Evolutionary conservation across 208 protist genomes (phyloP).

Genomic region (Novymonas esmeraldas): DNA sequence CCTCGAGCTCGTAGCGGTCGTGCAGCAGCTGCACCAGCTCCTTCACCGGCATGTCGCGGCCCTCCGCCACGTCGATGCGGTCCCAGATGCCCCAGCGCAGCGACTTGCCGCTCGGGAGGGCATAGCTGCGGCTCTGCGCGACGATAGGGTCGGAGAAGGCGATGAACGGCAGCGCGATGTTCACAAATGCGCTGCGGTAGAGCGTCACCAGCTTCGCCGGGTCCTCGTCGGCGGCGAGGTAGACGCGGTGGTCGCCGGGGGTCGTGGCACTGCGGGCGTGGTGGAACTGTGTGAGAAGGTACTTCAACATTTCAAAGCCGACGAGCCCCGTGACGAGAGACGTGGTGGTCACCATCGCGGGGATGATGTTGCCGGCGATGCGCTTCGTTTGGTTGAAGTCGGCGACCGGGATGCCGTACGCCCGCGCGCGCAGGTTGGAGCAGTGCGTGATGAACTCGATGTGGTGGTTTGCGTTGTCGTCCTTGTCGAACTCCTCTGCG

Average conservation of each 20-base stretch:
- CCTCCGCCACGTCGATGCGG: slow-evolving; percentile 95
- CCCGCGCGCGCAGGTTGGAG: slow-evolving; percentile 93
- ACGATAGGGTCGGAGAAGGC: slow-evolving; percentile 96
- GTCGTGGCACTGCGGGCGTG: slow-evolving; percentile 16
- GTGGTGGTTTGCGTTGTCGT: slow-evolving; percentile 94
- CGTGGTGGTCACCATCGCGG: slow-evolving; percentile 99
- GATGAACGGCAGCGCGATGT: slow-evolving; percentile 97
- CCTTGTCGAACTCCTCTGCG: slow-evolving; percentile 94
- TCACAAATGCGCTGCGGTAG: slow-evolving; percentile 97
- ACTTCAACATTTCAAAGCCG: slow-evolving; percentile 97
- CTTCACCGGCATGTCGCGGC: slow-evolving; percentile 92
- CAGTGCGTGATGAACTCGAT: slow-evolving; percentile 93
- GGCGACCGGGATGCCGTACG: slow-evolving; percentile 92
- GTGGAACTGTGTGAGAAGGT: slow-evolving; percentile 74
- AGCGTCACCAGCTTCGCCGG: slow-evolving; percentile 57
- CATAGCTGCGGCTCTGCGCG: slow-evolving; percentile 56
- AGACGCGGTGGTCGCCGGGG: slow-evolving; percentile 7
- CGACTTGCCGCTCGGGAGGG: slow-evolving; percentile 48
- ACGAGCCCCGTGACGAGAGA: slow-evolving; percentile 98
- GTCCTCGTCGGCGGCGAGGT: slow-evolving; percentile 35
- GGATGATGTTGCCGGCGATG: slow-evolving; percentile 99
- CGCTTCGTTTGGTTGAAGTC: slow-evolving; percentile 83
- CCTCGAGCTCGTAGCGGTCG: slow-evolving; percentile 88
- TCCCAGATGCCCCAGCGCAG: slow-evolving; percentile 96
- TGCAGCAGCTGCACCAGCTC: slow-evolving; percentile 92